phyloP scores from a whole-genome alignment of 441 rosid species.

The Brassica balearica region DNA sequence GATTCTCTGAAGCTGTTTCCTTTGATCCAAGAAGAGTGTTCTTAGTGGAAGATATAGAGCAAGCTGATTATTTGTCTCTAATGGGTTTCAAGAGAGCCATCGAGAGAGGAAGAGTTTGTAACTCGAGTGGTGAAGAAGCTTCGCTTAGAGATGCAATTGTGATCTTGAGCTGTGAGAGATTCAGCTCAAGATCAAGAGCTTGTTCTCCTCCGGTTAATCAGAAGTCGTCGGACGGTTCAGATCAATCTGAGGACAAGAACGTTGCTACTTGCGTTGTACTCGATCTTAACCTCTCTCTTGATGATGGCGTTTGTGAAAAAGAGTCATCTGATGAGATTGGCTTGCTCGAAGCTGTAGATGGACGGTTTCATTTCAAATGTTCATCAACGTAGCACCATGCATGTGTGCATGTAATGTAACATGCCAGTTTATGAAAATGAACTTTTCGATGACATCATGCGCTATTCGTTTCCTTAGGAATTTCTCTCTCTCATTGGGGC shows the following conservation, averaged over 20 bases:
- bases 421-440: conserved; percentile 32
- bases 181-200: conserved; percentile 73
- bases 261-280: conserved; percentile 51
- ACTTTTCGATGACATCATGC: conserved; percentile 20
- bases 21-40: conserved; percentile 64
- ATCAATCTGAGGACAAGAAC: conserved; percentile 48
- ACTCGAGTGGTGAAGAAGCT: conserved; percentile 52
- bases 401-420: conserved; percentile 29
- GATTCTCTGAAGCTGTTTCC: conserved; percentile 58
- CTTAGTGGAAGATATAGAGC: conserved; percentile 67
- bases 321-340: conserved; percentile 56
- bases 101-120: conserved; percentile 60
- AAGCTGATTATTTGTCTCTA: conserved; percentile 59
- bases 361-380: conserved; percentile 51
- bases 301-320: conserved; percentile 47
- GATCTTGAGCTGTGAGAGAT: conserved; percentile 70
- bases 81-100: conserved; percentile 76
- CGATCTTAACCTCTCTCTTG: conserved; percentile 67
- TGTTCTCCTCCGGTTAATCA: conserved; percentile 51
- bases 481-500: conserved; percentile 34
- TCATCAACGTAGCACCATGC: conserved; percentile 29
- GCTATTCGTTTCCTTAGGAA: conserved; percentile 11
- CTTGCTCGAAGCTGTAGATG: conserved; percentile 64
- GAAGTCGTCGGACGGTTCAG: conserved; percentile 42
- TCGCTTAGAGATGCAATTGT: conserved; percentile 58